Evolutionary conservation across 805 yeast genomes (phyloP).

Genomic region (Debaryomyces maramus): DNA sequence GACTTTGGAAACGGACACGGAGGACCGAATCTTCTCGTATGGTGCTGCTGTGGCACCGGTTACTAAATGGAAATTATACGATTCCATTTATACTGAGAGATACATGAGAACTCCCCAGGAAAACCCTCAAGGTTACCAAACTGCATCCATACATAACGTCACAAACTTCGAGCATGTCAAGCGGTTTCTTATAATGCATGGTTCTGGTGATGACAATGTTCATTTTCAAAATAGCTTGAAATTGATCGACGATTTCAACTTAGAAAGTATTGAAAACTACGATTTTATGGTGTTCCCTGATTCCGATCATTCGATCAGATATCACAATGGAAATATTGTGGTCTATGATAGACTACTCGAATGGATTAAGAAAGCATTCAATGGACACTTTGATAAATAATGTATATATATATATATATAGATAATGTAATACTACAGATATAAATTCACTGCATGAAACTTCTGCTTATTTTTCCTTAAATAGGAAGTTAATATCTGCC

Average conservation of each 20-base stretch:
- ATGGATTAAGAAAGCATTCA: conserved; percentile 19
- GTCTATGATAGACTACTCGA: conserved; percentile 52
- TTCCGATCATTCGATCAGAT: conserved; percentile 69
- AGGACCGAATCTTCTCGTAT: conserved; percentile 58
- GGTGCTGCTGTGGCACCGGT: conserved; percentile 88
- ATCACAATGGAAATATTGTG: conserved; percentile 70
- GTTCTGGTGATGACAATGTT: conserved; percentile 83
- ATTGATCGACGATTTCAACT: conserved; percentile 64
- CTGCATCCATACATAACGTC: conserved; percentile 44
- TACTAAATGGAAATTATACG: conserved; percentile 73
- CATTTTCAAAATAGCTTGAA: conserved; percentile 70
- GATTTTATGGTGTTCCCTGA: conserved; percentile 81
- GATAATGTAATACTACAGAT: not conserved
- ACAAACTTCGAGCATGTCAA: conserved; percentile 48
- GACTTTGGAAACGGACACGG: conserved; percentile 66
- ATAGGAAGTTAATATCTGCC: not conserved
- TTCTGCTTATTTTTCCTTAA: not conserved
- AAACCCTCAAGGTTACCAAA: conserved; percentile 50
- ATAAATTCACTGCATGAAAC: not conserved
- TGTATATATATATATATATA: not conserved
- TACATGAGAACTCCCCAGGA: conserved; percentile 60
- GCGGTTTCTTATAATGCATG: conserved; percentile 72
- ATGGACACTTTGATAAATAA: conserved; percentile 13
- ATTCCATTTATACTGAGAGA: conserved; percentile 78
- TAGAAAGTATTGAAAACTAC: conserved; percentile 76